Conservation (phyloP, 1,284 basidiomycete species). For the Malassezia vespertilionis region DNA sequence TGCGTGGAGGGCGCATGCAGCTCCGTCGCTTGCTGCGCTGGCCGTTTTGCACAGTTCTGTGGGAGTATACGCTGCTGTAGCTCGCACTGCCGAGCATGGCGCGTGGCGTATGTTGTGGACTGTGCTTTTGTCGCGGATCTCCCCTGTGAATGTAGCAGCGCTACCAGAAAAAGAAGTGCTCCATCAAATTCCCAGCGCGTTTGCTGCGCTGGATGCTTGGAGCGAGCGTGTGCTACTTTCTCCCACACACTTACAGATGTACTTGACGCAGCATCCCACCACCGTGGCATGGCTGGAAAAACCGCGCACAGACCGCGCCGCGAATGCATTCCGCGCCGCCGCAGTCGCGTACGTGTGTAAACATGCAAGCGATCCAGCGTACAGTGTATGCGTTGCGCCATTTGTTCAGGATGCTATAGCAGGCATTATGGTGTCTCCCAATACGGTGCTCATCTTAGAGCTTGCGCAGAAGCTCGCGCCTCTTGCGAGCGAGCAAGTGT, state of each 20-base stretch:
- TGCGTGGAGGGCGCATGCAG: background rate
- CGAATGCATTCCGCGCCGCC: background rate
- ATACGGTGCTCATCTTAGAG: no score
- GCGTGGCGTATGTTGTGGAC: constrained; percentile 3
- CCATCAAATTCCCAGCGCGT: background rate
- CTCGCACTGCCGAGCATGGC: background rate
- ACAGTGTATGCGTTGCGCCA: constrained; percentile 1
- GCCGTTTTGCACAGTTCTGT: background rate
- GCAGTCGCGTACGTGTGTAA: no score
- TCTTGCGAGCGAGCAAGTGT: no score
- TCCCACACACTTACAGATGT: background rate
- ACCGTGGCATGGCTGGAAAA: constrained; percentile 6
- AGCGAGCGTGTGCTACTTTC: background rate
- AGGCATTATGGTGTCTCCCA: no score
- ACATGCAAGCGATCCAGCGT: background rate
- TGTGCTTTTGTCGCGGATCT: constrained; percentile 8
- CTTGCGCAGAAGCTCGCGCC: no score
- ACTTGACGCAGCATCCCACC: constrained; percentile 1
- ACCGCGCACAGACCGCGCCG: background rate
- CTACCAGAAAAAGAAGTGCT: no score
- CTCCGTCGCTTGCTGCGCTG: background rate
- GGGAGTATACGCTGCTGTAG: background rate
- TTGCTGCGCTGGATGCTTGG: constrained; percentile 8
- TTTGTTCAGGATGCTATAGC: constrained; percentile 10
- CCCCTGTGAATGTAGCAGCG: background rate